Evolutionary conservation across 2,329 filamentous ascomycete species (phyloP).

Genomic region (Akanthomyces muscarius): DNA sequence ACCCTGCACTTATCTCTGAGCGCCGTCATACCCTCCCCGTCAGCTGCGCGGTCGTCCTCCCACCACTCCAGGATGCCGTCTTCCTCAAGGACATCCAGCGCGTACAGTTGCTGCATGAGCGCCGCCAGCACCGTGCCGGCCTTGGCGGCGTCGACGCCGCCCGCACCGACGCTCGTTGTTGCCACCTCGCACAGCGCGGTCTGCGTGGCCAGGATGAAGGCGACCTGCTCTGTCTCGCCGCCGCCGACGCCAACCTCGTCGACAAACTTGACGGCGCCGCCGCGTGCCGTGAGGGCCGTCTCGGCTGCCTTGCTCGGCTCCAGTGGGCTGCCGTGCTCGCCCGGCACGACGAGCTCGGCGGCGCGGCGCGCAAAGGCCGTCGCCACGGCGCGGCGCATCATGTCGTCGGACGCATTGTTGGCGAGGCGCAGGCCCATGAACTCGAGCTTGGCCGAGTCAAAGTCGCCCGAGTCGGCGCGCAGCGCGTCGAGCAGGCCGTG

Average conservation of each 20-base stretch:
- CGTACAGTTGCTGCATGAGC: conserved; percentile 79
- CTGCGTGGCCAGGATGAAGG: conserved; percentile 79
- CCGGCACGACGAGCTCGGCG: conserved; percentile 58
- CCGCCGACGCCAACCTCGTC: conserved; percentile 58
- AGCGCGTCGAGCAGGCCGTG: conserved; percentile 83
- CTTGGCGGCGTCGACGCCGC: conserved; percentile 49
- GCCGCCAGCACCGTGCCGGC: conserved; percentile 67
- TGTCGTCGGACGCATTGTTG: conserved; percentile 82
- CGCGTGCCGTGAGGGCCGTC: conserved; percentile 51
- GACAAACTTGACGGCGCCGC: conserved; percentile 53
- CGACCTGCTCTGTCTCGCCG: conserved; percentile 74
- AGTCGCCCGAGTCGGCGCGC: conserved; percentile 69
- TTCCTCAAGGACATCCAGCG: conserved; percentile 79
- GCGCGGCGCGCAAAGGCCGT: conserved; percentile 81
- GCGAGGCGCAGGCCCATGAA: conserved; percentile 90
- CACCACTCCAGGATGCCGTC: conserved; percentile 89
- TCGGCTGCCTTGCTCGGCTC: conserved; percentile 63
- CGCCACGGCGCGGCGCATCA: conserved; percentile 82
- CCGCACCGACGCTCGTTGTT: conserved; percentile 25
- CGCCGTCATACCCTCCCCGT: conserved; percentile 62
- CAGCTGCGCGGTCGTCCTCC: conserved; percentile 65
- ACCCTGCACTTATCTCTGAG: conserved; percentile 71
- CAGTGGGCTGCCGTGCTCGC: conserved; percentile 39
- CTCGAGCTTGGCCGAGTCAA: conserved; percentile 79
- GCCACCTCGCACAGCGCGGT: conserved; percentile 63